These are phyloP conservation scores for Suhomyces chickasaworum DNA, from an alignment of 1,139 yeast species.

Conservation along the genomic window DNA sequence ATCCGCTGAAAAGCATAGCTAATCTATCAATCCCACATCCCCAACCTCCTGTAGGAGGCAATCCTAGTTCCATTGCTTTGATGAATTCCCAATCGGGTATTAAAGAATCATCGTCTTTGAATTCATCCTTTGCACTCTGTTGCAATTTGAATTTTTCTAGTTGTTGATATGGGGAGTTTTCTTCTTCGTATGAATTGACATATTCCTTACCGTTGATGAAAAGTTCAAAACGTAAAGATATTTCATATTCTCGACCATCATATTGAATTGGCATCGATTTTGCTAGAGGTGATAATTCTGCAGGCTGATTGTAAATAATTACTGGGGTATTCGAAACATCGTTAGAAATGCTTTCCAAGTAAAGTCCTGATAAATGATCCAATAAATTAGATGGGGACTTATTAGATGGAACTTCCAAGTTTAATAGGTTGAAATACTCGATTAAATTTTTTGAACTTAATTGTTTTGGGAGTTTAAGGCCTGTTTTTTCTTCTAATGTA, in stretches of 20 bases:
- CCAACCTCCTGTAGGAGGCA: slow-evolving; percentile 99
- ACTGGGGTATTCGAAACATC: slow-evolving; percentile 52
- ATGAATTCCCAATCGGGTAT: slow-evolving; percentile 75
- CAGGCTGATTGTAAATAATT: slow-evolving; percentile 81
- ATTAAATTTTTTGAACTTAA: slow-evolving; percentile 42
- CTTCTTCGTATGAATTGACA: slow-evolving; percentile 95
- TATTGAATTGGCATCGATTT: slow-evolving; percentile 50
- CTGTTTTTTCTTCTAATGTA: slow-evolving; percentile 52
- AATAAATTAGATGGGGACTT: slow-evolving; percentile 59
- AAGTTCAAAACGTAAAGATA: slow-evolving; percentile 79
- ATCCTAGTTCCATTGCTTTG: slow-evolving; percentile 81
- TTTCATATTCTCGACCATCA: slow-evolving; percentile 33
- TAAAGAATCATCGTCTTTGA: slow-evolving; percentile 61
- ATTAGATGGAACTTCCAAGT: slow-evolving; percentile 41
- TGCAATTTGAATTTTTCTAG: slow-evolving; percentile 60
- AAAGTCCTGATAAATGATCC: slow-evolving; percentile 63
- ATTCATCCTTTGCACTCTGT: slow-evolving; percentile 46
- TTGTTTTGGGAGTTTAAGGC: slow-evolving; percentile 39
- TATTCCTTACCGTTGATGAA: slow-evolving; percentile 81
- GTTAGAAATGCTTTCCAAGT: slow-evolving; percentile 63
- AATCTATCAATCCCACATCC: slow-evolving; percentile 92
- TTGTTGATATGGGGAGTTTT: slow-evolving; percentile 81
- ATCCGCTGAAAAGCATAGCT: slow-evolving; percentile 72
- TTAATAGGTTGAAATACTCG: slow-evolving; percentile 34
- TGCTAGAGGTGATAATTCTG: slow-evolving; percentile 82